Conservation (phyloP, 306 rosid genomes). For the Medicago ruthenica region DNA sequence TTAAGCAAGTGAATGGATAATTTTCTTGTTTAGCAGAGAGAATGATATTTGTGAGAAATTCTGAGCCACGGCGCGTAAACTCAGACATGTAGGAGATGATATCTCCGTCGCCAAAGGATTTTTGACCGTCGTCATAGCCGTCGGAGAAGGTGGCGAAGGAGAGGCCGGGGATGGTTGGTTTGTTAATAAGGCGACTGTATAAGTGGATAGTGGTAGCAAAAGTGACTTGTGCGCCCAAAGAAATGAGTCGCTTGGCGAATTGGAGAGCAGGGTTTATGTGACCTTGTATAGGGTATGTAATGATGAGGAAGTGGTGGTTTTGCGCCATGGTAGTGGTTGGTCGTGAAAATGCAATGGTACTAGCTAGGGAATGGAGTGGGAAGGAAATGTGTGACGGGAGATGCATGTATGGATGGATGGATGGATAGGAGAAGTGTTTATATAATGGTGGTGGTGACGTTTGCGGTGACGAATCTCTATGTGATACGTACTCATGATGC, state of each 20-base stretch:
- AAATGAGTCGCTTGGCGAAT: slow-evolving; percentile 48
- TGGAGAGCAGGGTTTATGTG: slow-evolving; percentile 61
- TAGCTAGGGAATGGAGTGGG: background rate
- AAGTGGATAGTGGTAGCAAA: slow-evolving; percentile 34
- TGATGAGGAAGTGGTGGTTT: slow-evolving; percentile 44
- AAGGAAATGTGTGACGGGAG: background rate
- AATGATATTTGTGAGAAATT: slow-evolving; percentile 29
- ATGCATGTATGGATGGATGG: background rate
- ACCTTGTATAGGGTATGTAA: slow-evolving; percentile 55
- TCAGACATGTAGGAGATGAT: slow-evolving; percentile 22
- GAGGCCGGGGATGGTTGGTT: slow-evolving; percentile 34
- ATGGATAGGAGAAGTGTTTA: background rate
- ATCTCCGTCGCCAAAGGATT: background rate
- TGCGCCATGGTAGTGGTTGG: slow-evolving; percentile 27
- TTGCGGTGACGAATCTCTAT: slow-evolving; percentile 23
- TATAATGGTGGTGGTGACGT: slow-evolving; percentile 5
- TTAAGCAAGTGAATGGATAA: slow-evolving; percentile 45
- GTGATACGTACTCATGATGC: background rate
- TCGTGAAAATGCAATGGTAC: background rate
- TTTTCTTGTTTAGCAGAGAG: slow-evolving; percentile 22
- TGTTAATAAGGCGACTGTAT: slow-evolving; percentile 37
- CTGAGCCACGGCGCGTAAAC: slow-evolving; percentile 43
- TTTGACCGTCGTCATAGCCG: slow-evolving; percentile 53
- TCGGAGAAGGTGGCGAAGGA: slow-evolving; percentile 51
- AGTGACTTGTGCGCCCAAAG: slow-evolving; percentile 50